These are phyloP conservation scores for Thermothelomyces thermophilus DNA, from an alignment of 2,329 filamentous ascomycete species.

Conservation along the genomic window DNA sequence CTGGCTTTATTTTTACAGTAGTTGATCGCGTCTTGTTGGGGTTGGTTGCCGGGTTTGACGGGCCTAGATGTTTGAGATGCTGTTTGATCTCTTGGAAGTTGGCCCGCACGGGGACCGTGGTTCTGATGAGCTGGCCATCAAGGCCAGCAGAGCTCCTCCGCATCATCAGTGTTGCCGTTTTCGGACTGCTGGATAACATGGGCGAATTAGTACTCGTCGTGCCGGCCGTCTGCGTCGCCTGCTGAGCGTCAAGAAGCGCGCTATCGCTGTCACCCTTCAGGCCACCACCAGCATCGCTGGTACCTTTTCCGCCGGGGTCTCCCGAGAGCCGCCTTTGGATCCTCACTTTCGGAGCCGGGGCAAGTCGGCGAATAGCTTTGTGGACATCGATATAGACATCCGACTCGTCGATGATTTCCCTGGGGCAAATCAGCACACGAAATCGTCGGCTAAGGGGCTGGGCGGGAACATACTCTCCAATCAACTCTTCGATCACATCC, in stretches of 20 bases:
- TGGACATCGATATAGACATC: constrained; percentile 98
- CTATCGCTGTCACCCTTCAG: constrained; percentile 27
- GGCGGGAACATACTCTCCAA: constrained; percentile 71
- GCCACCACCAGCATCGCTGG: constrained; percentile 21
- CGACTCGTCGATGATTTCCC: constrained; percentile 97
- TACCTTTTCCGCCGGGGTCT: constrained; percentile 20
- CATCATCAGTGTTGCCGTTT: constrained; percentile 52
- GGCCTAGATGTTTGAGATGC: constrained; percentile 58
- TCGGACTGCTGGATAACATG: constrained; percentile 40
- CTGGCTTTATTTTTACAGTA: constrained; percentile 61
- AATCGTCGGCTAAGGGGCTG: not conserved
- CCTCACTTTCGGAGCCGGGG: constrained; percentile 73
- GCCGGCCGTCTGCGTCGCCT: constrained; percentile 29
- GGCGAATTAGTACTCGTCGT: constrained; percentile 34
- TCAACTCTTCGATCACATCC: constrained; percentile 96
- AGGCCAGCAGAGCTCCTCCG: constrained; percentile 49
- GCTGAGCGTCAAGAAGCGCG: constrained; percentile 26
- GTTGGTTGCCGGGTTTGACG: constrained; percentile 59
- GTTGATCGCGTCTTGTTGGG: constrained; percentile 56
- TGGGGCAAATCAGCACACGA: constrained; percentile 32
- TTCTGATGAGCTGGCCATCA: constrained; percentile 44
- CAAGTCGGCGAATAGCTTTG: constrained; percentile 87
- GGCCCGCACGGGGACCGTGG: constrained; percentile 49
- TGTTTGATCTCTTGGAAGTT: constrained; percentile 57
- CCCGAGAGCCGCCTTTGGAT: constrained; percentile 37